Conservation (phyloP, 2,329 filamentous ascomycete genomes). For the Ophiostoma triangulosporum region DNA sequence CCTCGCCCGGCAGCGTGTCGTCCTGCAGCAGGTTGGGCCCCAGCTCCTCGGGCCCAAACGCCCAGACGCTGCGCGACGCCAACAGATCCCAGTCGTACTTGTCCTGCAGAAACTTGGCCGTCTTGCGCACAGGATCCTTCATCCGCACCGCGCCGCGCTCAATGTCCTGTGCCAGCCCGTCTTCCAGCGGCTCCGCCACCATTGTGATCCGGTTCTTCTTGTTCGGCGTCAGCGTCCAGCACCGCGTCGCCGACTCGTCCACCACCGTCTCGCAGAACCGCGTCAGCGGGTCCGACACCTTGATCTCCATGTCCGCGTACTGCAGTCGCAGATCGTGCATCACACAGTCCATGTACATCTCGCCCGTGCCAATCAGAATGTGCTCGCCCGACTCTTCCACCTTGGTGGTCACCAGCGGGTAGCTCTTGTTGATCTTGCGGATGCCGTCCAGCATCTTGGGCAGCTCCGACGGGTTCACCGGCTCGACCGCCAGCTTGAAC, state of each 20-base stretch:
- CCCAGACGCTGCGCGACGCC: slow-evolving; percentile 92
- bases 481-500: slow-evolving; percentile 94
- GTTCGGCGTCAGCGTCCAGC: slow-evolving; percentile 93
- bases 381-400: slow-evolving; percentile 98
- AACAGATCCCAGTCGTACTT: slow-evolving; percentile 95
- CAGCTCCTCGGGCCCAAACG: slow-evolving; percentile 90
- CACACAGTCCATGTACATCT: slow-evolving; percentile 99
- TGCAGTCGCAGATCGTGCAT: slow-evolving; percentile 82
- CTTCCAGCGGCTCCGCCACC: slow-evolving; percentile 90
- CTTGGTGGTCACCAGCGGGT: slow-evolving; percentile 88
- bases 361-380: slow-evolving; percentile 84
- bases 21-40: slow-evolving; percentile 94
- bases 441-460: slow-evolving; percentile 98
- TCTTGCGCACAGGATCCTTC: slow-evolving; percentile 81
- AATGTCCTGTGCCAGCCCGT: slow-evolving; percentile 89
- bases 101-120: slow-evolving; percentile 93
- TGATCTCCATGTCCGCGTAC: slow-evolving; percentile 99
- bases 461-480: slow-evolving; percentile 92
- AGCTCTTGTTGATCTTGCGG: slow-evolving; percentile 94
- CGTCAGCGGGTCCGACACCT: slow-evolving; percentile 94
- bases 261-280: slow-evolving; percentile 97
- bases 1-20: slow-evolving; percentile 85
- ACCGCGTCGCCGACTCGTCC: slow-evolving; percentile 94
- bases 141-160: slow-evolving; percentile 84
- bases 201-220: slow-evolving; percentile 99